Conservation (phyloP, 2,329 filamentous ascomycete species). For the Graphilbum ipis-grandicollis region DNA sequence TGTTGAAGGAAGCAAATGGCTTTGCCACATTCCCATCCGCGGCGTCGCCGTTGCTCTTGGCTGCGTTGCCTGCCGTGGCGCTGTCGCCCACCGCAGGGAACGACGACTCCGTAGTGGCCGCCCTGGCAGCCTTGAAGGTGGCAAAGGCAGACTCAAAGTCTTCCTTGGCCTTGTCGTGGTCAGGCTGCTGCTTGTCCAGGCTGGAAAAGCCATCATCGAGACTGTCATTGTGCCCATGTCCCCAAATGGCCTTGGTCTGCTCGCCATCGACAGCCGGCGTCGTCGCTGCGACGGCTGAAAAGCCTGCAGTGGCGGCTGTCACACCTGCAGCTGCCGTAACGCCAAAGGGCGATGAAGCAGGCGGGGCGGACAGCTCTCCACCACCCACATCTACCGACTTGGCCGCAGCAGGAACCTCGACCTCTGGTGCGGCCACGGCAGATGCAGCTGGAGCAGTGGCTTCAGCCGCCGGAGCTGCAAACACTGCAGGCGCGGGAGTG, state of each 20-base stretch:
- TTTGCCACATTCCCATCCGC: conserved; percentile 21
- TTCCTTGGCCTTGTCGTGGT: conserved; percentile 42
- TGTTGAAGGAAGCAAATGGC: conserved; percentile 37
- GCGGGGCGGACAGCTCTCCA: too few species aligned
- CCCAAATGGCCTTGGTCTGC: conserved; percentile 4
- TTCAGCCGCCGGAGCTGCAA: too few species aligned
- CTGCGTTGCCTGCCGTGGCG: not conserved
- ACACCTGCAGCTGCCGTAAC: conserved; percentile 1
- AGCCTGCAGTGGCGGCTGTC: conserved; percentile 1
- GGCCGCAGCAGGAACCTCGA: too few species aligned
- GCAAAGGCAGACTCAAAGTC: conserved; percentile 80
- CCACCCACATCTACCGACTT: too few species aligned
- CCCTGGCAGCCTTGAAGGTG: conserved; percentile 37
- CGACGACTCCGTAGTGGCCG: not conserved
- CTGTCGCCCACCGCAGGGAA: not conserved
- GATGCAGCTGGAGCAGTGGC: too few species aligned
- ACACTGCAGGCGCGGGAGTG: too few species aligned
- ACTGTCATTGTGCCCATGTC: conserved; percentile 11
- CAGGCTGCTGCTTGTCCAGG: conserved; percentile 32
- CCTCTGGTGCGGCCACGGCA: too few species aligned
- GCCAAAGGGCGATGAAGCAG: not conserved
- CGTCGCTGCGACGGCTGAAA: not conserved
- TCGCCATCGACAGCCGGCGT: conserved; percentile 1
- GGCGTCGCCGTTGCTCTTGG: conserved; percentile 16
- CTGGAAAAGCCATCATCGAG: conserved; percentile 32